Conservation (phyloP, 345 rosid genomes). For the Camelina hispida region DNA sequence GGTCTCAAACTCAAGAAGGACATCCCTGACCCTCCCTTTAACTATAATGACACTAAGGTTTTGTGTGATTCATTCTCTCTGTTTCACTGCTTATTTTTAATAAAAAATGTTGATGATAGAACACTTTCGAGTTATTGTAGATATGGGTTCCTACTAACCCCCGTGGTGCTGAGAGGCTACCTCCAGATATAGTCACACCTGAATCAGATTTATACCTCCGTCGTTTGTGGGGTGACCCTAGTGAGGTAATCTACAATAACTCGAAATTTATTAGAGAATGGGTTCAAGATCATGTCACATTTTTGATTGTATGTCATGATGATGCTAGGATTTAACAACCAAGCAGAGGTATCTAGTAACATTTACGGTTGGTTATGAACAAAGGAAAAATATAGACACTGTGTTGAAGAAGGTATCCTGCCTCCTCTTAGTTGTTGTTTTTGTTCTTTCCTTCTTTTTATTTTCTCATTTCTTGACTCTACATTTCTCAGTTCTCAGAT, state of each 20-base stretch:
- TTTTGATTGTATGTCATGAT: slow-evolving; percentile 34
- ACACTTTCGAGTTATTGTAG: slow-evolving; percentile 45
- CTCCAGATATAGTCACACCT: slow-evolving; percentile 74
- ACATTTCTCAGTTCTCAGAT: slow-evolving; percentile 77
- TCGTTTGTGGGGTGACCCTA: slow-evolving; percentile 83
- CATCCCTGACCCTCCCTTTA: slow-evolving; percentile 36
- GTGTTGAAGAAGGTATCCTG: slow-evolving; percentile 76
- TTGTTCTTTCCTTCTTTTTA: background rate
- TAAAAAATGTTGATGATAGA: background rate
- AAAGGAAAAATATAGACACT: slow-evolving; percentile 75
- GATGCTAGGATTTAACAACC: slow-evolving; percentile 63
- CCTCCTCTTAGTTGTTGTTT: background rate
- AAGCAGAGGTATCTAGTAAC: slow-evolving; percentile 81
- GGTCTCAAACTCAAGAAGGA: slow-evolving; percentile 42
- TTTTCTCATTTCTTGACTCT: slow-evolving; percentile 19
- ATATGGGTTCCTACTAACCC: slow-evolving; percentile 96
- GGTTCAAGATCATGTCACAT: slow-evolving; percentile 23
- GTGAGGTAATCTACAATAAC: slow-evolving; percentile 66
- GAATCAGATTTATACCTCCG: slow-evolving; percentile 83
- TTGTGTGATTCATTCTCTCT: background rate
- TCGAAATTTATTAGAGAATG: background rate
- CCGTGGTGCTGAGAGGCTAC: slow-evolving; percentile 89
- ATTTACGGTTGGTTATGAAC: slow-evolving; percentile 87
- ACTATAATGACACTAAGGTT: slow-evolving; percentile 63
- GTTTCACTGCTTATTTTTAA: background rate